A percentile compares a stretch with the other conserved stretches of the same genome.
Evolutionary conservation across 1,139 yeast species (phyloP).

Genomic region (Candida sp.): DNA sequence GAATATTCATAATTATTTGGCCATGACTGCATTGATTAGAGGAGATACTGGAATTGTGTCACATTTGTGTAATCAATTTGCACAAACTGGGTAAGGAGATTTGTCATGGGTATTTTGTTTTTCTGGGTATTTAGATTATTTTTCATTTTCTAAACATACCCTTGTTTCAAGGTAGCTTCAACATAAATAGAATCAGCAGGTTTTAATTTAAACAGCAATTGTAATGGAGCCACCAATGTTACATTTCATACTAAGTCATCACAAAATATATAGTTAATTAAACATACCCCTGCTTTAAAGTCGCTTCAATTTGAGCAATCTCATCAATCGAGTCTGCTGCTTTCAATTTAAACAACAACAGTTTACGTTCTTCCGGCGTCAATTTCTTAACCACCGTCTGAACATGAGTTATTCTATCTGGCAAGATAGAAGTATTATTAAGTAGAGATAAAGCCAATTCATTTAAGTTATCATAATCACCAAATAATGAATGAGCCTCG

Average conservation of each 20-base stretch:
- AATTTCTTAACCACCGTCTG: constrained; percentile 31
- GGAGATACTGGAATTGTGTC: too few relatives aligned
- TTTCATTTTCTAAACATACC: constrained; percentile 3
- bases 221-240: constrained; percentile 3
- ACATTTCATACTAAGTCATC: too few relatives aligned
- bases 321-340: constrained; percentile 70
- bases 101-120: too few relatives aligned
- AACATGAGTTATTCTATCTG: constrained; percentile 6
- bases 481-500: constrained; percentile 44
- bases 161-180: constrained; percentile 31
- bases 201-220: constrained; percentile 51
- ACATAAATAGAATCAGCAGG: constrained; percentile 70
- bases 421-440: constrained; percentile 1
- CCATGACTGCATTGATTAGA: too few relatives aligned
- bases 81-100: too few relatives aligned
- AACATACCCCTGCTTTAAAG: constrained; percentile 6
- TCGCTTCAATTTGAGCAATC: constrained; percentile 62
- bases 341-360: constrained; percentile 51
- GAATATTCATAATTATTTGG: too few relatives aligned
- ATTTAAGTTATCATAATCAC: constrained; percentile 16
- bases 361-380: constrained; percentile 49
- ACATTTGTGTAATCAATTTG: too few relatives aligned
- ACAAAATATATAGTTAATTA: background rate
- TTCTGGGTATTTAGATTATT: too few relatives aligned
- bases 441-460: constrained; percentile 11